Evolutionary conservation across 345 rosid species (phyloP).

Genomic region (Luvunga scandens): DNA sequence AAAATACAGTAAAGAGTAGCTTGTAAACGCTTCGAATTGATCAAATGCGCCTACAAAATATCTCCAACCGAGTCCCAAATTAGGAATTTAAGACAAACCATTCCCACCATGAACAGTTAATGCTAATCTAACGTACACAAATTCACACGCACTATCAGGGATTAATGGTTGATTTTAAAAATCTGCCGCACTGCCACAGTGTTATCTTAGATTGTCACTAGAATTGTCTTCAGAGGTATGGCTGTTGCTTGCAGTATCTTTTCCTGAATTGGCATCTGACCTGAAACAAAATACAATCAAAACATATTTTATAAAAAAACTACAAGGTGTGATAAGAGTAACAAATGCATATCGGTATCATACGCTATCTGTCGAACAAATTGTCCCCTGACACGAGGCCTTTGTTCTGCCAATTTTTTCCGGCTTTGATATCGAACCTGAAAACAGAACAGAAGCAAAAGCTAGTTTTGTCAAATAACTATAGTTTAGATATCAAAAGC

Average conservation of each 20-base stretch:
- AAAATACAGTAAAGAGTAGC: neutral
- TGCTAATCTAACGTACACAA: slow-evolving; percentile 10
- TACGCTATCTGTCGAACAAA: slow-evolving; percentile 48
- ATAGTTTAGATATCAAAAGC: neutral
- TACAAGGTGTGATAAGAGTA: neutral
- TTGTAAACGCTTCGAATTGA: neutral
- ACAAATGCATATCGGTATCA: neutral
- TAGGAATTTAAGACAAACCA: neutral
- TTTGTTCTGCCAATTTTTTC: slow-evolving; percentile 63
- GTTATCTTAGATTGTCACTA: slow-evolving; percentile 26
- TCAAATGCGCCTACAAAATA: neutral
- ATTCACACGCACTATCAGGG: slow-evolving; percentile 5
- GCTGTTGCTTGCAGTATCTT: slow-evolving; percentile 36
- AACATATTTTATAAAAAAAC: neutral
- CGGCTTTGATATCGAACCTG: slow-evolving; percentile 70
- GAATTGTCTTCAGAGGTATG: slow-evolving; percentile 27
- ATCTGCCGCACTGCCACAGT: neutral
- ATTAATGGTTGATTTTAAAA: neutral
- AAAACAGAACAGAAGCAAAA: neutral
- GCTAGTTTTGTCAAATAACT: neutral
- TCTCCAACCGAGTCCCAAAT: neutral
- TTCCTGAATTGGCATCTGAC: slow-evolving; percentile 28
- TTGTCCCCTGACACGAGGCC: slow-evolving; percentile 61
- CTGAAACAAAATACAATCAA: slow-evolving; percentile 13
- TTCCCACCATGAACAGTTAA: neutral